Conservation (phyloP, 2,329 filamentous ascomycete genomes). For the Phaeosphaeria sp. region DNA sequence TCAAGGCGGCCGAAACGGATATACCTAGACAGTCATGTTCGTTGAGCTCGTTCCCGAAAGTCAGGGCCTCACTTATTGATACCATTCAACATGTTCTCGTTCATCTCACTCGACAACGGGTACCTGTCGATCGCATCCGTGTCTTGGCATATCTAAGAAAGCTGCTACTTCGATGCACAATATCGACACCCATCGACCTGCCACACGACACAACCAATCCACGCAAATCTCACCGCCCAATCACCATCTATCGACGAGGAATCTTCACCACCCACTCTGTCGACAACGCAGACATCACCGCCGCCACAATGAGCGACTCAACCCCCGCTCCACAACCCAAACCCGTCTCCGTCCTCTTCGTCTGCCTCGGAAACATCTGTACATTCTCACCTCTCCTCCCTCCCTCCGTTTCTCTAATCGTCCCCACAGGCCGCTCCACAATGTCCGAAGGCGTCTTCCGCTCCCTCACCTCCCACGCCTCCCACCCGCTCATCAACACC, state of each 20-base stretch:
- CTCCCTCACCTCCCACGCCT: constrained; percentile 58
- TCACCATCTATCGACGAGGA: not conserved
- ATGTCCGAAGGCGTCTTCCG: constrained; percentile 97
- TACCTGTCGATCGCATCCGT: not conserved
- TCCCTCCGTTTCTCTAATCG: constrained; percentile 41
- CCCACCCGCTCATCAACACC: constrained; percentile 62
- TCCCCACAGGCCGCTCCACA: constrained; percentile 69
- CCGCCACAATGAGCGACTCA: constrained; percentile 13
- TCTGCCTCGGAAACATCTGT: constrained; percentile 98
- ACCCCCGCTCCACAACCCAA: constrained; percentile 21
- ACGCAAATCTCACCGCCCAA: not conserved
- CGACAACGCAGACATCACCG: not conserved
- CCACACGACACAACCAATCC: too few species aligned
- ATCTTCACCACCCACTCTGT: not conserved
- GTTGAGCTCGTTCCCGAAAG: too few species aligned
- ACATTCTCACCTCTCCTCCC: constrained; percentile 18
- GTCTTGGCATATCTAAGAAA: not conserved
- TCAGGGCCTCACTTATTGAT: too few species aligned
- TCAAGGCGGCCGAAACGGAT: too few species aligned
- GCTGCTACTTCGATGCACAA: too few species aligned
- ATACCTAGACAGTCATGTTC: too few species aligned
- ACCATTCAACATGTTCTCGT: not conserved
- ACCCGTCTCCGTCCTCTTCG: constrained; percentile 80
- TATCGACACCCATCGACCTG: too few species aligned
- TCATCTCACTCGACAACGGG: not conserved